Conservation (phyloP, 768 basidiomycete genomes). For the Lentinula raphanica region DNA sequence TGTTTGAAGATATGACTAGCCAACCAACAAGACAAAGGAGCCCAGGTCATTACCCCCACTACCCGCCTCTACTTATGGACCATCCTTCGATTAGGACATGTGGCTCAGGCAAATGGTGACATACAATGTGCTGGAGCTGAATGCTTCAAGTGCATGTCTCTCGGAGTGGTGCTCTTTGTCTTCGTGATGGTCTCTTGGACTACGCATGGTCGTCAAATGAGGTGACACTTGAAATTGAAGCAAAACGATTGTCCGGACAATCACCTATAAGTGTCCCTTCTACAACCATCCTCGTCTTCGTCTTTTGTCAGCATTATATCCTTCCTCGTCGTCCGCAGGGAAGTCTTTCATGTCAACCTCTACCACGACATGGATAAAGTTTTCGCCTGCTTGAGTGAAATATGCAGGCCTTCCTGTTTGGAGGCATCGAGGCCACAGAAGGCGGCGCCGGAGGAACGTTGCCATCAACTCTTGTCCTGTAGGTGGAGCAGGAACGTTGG, state of each 20-base stretch:
- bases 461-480: slow-evolving; percentile 84
- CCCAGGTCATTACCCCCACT: neutral
- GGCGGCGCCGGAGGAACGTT: slow-evolving; percentile 70
- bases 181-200: neutral
- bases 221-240: neutral
- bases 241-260: slow-evolving; percentile 13
- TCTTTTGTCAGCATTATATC: neutral
- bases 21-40: neutral
- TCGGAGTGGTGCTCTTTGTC: neutral
- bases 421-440: slow-evolving; percentile 45
- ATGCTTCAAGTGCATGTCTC: neutral
- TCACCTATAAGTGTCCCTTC: slow-evolving; percentile 14
- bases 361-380: slow-evolving; percentile 70
- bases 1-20: neutral
- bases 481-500: slow-evolving; percentile 67
- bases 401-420: slow-evolving; percentile 49
- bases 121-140: neutral
- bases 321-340: neutral
- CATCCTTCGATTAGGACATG: no score
- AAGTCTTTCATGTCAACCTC: slow-evolving; percentile 51
- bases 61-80: no score
- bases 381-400: slow-evolving; percentile 73
- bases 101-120: no score
- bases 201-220: neutral
- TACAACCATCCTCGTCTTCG: slow-evolving; percentile 17